A percentile compares a stretch with the other conserved stretches of the same genome.
Evolutionary conservation across 2,329 filamentous ascomycete species (phyloP).

Genomic region (Fusarium armeniacum): DNA sequence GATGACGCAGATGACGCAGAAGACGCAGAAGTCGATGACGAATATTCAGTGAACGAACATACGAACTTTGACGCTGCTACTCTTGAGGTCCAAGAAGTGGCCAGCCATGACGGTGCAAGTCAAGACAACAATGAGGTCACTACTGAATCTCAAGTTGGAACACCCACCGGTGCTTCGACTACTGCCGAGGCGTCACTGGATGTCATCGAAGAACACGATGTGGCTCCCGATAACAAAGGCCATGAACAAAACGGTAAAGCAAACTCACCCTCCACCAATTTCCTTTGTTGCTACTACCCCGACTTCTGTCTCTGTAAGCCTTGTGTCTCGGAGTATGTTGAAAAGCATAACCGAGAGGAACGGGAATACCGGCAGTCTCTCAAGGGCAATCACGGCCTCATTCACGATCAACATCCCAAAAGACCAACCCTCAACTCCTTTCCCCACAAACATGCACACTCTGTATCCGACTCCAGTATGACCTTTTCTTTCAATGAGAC

Average conservation of each 20-base stretch:
- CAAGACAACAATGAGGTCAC: conserved; percentile 11
- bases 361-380: conserved; percentile 30
- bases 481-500: conserved; percentile 44
- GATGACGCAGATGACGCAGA: conserved; percentile 25
- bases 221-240: conserved; percentile 16
- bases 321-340: conserved; percentile 35
- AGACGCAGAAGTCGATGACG: conserved; percentile 34
- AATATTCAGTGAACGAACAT: conserved; percentile 42
- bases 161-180: conserved; percentile 16
- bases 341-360: conserved; percentile 39
- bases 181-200: conserved; percentile 13
- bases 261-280: conserved; percentile 23
- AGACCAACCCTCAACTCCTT: conserved; percentile 1
- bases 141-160: conserved; percentile 32
- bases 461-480: conserved; percentile 35
- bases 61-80: neutral
- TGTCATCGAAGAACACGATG: conserved; percentile 23
- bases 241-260: conserved; percentile 48
- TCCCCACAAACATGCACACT: conserved; percentile 22
- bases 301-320: conserved; percentile 40
- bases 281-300: conserved; percentile 37
- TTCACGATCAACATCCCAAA: neutral
- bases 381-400: conserved; percentile 1
- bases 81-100: conserved; percentile 4
- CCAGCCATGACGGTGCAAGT: conserved; percentile 1